Evolutionary conservation across 2,329 filamentous ascomycete genomes (phyloP).

Genomic region (Diaporthe citrichinensis): DNA sequence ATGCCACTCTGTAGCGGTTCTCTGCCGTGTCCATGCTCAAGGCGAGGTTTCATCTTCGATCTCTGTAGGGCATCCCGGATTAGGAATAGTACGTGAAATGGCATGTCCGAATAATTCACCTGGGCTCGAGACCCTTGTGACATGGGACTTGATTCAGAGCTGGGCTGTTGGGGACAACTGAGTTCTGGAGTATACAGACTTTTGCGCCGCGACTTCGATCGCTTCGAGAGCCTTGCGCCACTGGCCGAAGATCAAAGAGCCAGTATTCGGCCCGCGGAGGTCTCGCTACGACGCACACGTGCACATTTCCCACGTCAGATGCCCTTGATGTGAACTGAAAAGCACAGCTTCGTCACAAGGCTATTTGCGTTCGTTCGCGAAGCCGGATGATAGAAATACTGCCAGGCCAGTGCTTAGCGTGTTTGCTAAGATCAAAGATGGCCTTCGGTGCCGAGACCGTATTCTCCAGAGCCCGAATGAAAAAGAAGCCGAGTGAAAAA

Average conservation of each 20-base stretch:
- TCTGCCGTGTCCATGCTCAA: constrained; percentile 28
- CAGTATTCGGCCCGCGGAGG: constrained; percentile 4
- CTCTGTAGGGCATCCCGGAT: constrained; percentile 12
- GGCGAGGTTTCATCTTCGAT: constrained; percentile 12
- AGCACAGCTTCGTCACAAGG: constrained; percentile 1
- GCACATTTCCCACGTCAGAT: not conserved
- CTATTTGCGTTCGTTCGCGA: not conserved
- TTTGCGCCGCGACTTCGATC: not conserved
- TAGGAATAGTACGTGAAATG: not conserved
- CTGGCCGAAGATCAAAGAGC: constrained; percentile 12
- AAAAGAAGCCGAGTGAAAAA: constrained; percentile 26
- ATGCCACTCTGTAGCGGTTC: constrained; percentile 27
- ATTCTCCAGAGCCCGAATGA: constrained; percentile 13
- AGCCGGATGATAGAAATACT: not conserved
- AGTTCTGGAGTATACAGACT: not conserved
- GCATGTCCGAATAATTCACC: not conserved
- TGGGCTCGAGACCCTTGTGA: not conserved
- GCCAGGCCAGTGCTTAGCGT: constrained; percentile 12
- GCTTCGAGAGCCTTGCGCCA: not conserved
- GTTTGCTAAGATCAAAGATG: not conserved
- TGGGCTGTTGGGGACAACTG: not conserved
- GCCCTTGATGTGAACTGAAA: not conserved
- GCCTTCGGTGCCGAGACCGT: constrained; percentile 10
- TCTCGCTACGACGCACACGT: constrained; percentile 12
- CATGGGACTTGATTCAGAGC: not conserved